A percentile compares a stretch with the other conserved stretches of the same genome.
These are phyloP conservation scores for Globisporangium middletonii DNA, from an alignment of 352 stramenopile species.

Conservation along the genomic window DNA sequence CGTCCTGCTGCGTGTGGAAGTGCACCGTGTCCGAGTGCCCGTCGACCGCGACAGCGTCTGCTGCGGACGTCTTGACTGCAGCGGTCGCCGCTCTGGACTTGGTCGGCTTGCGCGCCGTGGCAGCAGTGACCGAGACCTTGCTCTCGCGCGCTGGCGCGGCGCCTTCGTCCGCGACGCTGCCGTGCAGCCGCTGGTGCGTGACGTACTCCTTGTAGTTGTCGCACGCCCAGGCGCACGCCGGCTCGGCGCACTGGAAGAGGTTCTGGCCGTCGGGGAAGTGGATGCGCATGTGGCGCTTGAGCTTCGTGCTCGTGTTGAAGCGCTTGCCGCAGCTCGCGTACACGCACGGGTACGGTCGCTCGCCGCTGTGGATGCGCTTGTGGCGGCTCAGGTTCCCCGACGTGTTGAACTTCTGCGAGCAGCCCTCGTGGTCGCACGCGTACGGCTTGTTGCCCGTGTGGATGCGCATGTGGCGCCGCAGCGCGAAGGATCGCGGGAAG, in stretches of 20 bases:
- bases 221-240: constrained; percentile 13
- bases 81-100: not conserved
- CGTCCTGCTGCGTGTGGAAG: not conserved
- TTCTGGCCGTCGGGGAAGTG: constrained; percentile 78
- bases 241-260: constrained; percentile 49
- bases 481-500: constrained; percentile 80
- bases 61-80: not conserved
- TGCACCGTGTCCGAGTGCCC: not conserved
- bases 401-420: constrained; percentile 62
- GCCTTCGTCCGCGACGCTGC: constrained; percentile 16
- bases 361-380: constrained; percentile 84
- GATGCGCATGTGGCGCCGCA: constrained; percentile 80
- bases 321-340: constrained; percentile 59
- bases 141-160: constrained; percentile 17
- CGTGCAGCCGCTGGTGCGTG: constrained; percentile 22
- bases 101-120: constrained; percentile 18
- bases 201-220: constrained; percentile 84
- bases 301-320: constrained; percentile 88
- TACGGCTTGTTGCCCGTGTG: constrained; percentile 83
- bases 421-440: constrained; percentile 55
- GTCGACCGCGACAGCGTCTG: too few species aligned
- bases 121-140: not conserved
- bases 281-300: constrained; percentile 86
- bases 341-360: constrained; percentile 75
- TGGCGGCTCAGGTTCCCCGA: constrained; percentile 84